Evolutionary conservation across 1,139 yeast genomes (phyloP), one percentile per base, ranked within the genome.

Genomic region (Geotrichum restrictum): DNA sequence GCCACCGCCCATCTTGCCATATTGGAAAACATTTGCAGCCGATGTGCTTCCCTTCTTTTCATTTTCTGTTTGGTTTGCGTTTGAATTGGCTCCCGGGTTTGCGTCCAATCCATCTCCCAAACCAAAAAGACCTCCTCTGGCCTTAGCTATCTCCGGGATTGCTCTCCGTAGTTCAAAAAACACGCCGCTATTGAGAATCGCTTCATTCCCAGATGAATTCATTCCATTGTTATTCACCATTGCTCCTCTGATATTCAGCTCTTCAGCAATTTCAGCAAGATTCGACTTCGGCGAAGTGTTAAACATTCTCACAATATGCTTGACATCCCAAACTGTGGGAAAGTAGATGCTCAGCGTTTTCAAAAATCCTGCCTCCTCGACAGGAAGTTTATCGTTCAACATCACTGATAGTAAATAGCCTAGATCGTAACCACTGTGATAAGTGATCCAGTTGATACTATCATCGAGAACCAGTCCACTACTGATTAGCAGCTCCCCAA

Each of bases 391-490:
- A 55, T 81, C 79, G 68, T 88, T 88, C 60, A 85, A 80, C 67
- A 93, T 75, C 58, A 89, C 75, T 53, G 95, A 82, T 38, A 89
- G 73, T 58, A 93, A 74, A 68, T 91, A 91, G 1, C 98, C 98
- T 66, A 91, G 79, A 69, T 93, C 98, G 69, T 93, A 93, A 14
- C 98, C 98, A 1, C 72, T 62, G 68, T 93, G 98, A 70, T 85
- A 93, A 57, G 96, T 85, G 52, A 89, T 77, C 98, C 98, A 93
- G 54, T 84, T 81, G 49, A 88, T 80, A 32, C 82, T 76, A 31
- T 80, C 77, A 60, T 88, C 83, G 60, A 93, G 74, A 38, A 91
- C 79, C 56, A 93, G 74, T 0, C 98, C 98, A 52, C 95, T 85
- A 56, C 88, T 89, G 56, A 87, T 85, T 62, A 93, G 74, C 54